Percentiles rank a stretch among this genome's conserved stretches.
Evolutionary conservation across 306 rosid species (phyloP).

Genomic region (Ceratonia siliqua): DNA sequence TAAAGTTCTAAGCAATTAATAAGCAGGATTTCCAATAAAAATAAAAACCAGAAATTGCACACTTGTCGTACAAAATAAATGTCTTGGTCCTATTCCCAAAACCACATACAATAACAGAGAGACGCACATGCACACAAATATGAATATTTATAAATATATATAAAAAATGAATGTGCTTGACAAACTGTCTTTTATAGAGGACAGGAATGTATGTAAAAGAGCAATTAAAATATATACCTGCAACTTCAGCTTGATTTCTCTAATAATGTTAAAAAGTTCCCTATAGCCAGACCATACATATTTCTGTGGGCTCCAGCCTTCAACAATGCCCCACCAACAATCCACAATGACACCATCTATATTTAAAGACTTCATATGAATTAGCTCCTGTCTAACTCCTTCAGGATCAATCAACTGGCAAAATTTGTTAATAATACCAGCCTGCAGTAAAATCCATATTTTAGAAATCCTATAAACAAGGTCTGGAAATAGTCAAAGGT

Average conservation of each 20-base stretch:
- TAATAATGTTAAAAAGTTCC: constrained; percentile 73
- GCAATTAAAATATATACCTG: constrained; percentile 59
- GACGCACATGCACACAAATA: not conserved
- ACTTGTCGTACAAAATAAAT: constrained; percentile 20
- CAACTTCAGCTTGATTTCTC: constrained; percentile 79
- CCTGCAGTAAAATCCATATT: constrained; percentile 57
- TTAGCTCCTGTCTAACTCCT: constrained; percentile 75
- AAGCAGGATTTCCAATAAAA: constrained; percentile 10
- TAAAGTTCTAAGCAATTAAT: constrained; percentile 16
- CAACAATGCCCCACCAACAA: constrained; percentile 99
- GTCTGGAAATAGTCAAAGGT: constrained; percentile 19
- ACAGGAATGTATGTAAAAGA: constrained; percentile 19
- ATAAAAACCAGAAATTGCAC: not conserved
- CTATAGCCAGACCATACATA: constrained; percentile 95
- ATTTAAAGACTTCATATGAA: constrained; percentile 70
- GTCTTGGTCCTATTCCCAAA: not conserved
- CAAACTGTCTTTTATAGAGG: not conserved
- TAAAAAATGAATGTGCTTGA: not conserved
- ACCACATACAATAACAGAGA: not conserved
- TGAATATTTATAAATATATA: not conserved
- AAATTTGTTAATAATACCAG: constrained; percentile 71
- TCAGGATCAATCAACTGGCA: constrained; percentile 91
- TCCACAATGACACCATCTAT: constrained; percentile 83
- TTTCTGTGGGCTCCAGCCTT: constrained; percentile 88
- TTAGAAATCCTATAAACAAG: constrained; percentile 25